phyloP scores from a whole-genome alignment of 352 stramenopile genomes.

The Pseudoperonospora humuli region DNA sequence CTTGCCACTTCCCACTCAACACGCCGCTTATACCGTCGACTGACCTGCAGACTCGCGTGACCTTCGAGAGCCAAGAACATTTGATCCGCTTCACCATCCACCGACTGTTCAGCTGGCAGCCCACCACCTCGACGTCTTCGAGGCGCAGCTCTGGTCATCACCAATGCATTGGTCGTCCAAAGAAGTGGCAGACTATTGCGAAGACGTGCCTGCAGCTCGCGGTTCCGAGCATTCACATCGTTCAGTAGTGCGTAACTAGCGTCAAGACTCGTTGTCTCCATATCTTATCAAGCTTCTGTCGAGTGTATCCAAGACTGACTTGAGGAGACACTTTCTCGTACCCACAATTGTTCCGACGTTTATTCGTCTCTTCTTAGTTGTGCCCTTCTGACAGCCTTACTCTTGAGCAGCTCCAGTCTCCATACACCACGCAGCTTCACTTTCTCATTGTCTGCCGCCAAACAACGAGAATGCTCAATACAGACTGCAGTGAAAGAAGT shows the following conservation, averaged over 20 bases:
- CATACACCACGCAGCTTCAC: no score
- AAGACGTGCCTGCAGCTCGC: conserved; percentile 39
- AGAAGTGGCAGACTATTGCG: conserved; percentile 41
- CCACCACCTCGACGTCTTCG: background rate
- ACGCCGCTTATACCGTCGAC: conserved; percentile 29
- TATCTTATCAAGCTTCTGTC: no score
- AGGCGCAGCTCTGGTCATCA: conserved; percentile 10
- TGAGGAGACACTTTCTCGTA: no score
- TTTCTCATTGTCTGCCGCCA: no score
- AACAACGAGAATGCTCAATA: no score
- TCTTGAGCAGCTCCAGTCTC: no score
- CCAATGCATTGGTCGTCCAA: no score
- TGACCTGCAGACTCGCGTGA: conserved; percentile 15
- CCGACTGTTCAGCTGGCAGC: conserved; percentile 3
- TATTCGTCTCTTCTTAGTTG: no score
- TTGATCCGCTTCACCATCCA: conserved; percentile 8
- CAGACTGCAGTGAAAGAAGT: no score
- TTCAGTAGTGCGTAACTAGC: conserved; percentile 48
- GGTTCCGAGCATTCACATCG: conserved; percentile 39
- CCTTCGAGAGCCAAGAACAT: conserved; percentile 15
- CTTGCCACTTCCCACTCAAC: conserved; percentile 68
- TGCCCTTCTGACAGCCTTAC: no score
- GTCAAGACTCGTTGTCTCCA: conserved; percentile 37
- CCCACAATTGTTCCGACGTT: no score
- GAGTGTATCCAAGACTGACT: no score